These are phyloP conservation scores for Carex scoparia DNA, from an alignment of 176 grass and related monocot genomes.

Conservation along the genomic window DNA sequence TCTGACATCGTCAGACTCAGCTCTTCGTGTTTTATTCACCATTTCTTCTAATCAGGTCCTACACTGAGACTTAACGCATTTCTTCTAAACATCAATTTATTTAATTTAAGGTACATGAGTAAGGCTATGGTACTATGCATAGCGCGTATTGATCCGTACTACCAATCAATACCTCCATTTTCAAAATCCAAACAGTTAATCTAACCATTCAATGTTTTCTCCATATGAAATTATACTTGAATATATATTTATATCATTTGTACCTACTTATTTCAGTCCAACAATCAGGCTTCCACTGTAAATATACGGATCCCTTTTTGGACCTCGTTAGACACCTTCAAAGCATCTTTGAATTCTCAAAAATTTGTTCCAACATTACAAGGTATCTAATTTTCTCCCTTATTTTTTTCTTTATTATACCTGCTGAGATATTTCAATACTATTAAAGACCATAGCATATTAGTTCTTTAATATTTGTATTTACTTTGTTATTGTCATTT, in stretches of 20 bases:
- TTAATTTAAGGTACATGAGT: too few relatives aligned
- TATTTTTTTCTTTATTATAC: not conserved
- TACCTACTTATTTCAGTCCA: conserved; percentile 29
- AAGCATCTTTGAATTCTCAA: conserved; percentile 55
- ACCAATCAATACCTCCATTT: too few relatives aligned
- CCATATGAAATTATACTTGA: too few relatives aligned
- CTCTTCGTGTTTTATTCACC: conserved; percentile 49
- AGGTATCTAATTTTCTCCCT: conserved; percentile 46
- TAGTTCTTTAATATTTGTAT: not conserved
- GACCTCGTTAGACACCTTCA: conserved; percentile 49
- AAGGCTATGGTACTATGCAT: too few relatives aligned
- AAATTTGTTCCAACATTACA: conserved; percentile 40
- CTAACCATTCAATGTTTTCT: too few relatives aligned
- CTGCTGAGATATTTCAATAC: not conserved
- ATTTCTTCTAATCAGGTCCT: conserved; percentile 42
- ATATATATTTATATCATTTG: conserved; percentile 9
- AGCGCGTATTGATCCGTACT: too few relatives aligned
- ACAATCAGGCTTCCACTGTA: conserved; percentile 41
- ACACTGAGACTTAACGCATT: too few relatives aligned
- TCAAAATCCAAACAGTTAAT: too few relatives aligned
- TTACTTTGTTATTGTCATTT: not conserved
- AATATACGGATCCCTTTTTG: conserved; percentile 76
- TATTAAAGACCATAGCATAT: not conserved
- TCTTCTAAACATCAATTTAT: too few relatives aligned
- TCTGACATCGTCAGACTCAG: conserved; percentile 48